Evolutionary conservation across 208 protist genomes (phyloP).

Genomic region (Tritrichomonas musculus): DNA sequence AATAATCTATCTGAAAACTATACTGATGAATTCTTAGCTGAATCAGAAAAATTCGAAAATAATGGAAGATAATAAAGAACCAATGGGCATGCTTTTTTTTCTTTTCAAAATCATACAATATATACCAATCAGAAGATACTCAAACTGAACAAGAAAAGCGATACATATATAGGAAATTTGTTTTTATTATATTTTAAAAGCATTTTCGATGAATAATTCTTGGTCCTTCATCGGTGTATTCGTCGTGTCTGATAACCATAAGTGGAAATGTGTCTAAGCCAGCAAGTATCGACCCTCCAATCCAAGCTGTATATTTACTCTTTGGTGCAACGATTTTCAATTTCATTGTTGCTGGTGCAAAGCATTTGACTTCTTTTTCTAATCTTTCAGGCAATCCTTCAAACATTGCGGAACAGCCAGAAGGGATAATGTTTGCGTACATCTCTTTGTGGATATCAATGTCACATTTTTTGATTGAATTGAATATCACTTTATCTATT

Average conservation of each 20-base stretch:
- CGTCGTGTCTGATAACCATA: constrained; percentile 44
- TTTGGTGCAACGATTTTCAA: constrained; percentile 38
- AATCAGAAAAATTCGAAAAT: no score
- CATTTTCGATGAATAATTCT: constrained; percentile 44
- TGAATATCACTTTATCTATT: constrained; percentile 35
- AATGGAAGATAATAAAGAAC: no score
- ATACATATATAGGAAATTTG: not conserved
- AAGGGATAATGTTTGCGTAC: constrained; percentile 39
- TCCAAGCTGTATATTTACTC: constrained; percentile 45
- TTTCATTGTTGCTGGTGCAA: constrained; percentile 43
- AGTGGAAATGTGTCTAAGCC: constrained; percentile 44
- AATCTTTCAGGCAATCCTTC: constrained; percentile 42
- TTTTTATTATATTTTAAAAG: constrained; percentile 10
- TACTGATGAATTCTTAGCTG: no score
- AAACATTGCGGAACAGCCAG: constrained; percentile 40
- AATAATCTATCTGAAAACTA: no score
- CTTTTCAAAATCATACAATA: no score
- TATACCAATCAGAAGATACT: no score
- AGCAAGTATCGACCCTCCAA: constrained; percentile 41
- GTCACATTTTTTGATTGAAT: constrained; percentile 45
- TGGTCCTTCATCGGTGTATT: constrained; percentile 46
- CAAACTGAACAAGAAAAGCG: no score
- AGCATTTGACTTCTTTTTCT: constrained; percentile 43
- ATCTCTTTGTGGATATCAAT: constrained; percentile 34
- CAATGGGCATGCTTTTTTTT: no score